Evolutionary conservation across 768 basidiomycete genomes (phyloP).

Genomic region (Panaeolus papilionaceus): DNA sequence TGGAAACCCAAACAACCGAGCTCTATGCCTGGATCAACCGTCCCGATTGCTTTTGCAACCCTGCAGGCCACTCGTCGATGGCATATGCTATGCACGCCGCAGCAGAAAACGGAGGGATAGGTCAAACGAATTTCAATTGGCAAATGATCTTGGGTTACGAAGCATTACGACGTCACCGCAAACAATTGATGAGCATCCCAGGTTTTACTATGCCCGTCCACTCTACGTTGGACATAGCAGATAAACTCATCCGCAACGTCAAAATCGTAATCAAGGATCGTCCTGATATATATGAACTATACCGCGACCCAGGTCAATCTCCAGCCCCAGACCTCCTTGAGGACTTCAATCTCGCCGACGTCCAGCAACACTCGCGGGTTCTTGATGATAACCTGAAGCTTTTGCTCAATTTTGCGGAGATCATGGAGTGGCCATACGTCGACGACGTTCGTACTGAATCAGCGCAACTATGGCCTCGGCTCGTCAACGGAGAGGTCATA

Average conservation of each 20-base stretch:
- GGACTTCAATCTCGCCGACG: not conserved
- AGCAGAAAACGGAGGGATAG: not conserved
- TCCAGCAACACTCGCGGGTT: not conserved
- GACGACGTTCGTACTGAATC: slow-evolving; percentile 1
- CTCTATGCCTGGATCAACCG: slow-evolving; percentile 5
- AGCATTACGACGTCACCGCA: slow-evolving; percentile 10
- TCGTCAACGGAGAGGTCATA: not conserved
- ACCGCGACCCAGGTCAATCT: not conserved
- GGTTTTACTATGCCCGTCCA: not conserved
- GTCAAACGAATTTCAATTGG: not conserved
- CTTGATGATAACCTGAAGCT: not conserved
- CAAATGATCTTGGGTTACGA: slow-evolving; percentile 1
- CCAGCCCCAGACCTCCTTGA: not conserved
- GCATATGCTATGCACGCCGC: slow-evolving; percentile 4
- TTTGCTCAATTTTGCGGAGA: not conserved
- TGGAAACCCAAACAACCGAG: not conserved
- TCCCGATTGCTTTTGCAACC: slow-evolving; percentile 1
- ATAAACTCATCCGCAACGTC: not conserved
- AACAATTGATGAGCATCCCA: not conserved
- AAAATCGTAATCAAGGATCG: slow-evolving; percentile 3
- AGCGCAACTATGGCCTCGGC: not conserved
- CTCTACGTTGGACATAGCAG: not conserved
- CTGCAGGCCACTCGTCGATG: slow-evolving; percentile 1
- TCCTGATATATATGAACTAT: not conserved
- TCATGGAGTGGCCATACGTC: not conserved